Conservation (phyloP, 2,329 filamentous ascomycete genomes). For the Thielaviopsis populi region DNA sequence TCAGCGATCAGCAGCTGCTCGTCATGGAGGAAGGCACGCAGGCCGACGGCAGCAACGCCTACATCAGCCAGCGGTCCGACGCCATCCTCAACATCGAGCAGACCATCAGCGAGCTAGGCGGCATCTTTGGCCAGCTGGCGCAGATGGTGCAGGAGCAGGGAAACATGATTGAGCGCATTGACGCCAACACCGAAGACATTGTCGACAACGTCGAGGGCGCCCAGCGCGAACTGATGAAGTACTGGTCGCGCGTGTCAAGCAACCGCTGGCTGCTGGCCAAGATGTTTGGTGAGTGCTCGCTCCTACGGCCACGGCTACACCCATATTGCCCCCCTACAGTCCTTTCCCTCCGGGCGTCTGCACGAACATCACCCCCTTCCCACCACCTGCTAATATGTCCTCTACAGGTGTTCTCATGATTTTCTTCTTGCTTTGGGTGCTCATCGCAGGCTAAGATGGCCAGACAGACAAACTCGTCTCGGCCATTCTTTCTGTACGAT, state of each 20-base stretch:
- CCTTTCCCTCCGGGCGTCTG: too few relatives aligned
- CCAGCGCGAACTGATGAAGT: constrained; percentile 88
- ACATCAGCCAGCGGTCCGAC: constrained; percentile 86
- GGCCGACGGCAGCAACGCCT: constrained; percentile 46
- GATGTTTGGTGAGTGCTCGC: constrained; percentile 34
- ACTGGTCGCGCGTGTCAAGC: constrained; percentile 85
- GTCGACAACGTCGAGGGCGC: constrained; percentile 97
- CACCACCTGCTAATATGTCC: constrained; percentile 30
- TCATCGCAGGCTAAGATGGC: constrained; percentile 38
- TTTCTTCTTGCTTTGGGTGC: constrained; percentile 66
- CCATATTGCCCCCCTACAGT: too few relatives aligned
- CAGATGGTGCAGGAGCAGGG: constrained; percentile 96
- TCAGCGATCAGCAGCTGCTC: constrained; percentile 71
- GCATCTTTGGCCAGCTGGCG: constrained; percentile 84
- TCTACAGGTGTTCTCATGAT: constrained; percentile 66
- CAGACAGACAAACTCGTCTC: background rate
- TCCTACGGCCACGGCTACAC: too few relatives aligned
- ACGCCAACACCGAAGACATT: constrained; percentile 93
- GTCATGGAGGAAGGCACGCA: constrained; percentile 89
- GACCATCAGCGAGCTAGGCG: constrained; percentile 80
- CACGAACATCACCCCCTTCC: background rate
- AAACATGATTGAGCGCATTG: constrained; percentile 94
- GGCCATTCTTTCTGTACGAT: background rate
- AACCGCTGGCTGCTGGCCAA: constrained; percentile 91
- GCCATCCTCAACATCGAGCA: constrained; percentile 94